Conservation (phyloP, 371 early-diverging fungal genomes). For the Mortierella sp. region DNA sequence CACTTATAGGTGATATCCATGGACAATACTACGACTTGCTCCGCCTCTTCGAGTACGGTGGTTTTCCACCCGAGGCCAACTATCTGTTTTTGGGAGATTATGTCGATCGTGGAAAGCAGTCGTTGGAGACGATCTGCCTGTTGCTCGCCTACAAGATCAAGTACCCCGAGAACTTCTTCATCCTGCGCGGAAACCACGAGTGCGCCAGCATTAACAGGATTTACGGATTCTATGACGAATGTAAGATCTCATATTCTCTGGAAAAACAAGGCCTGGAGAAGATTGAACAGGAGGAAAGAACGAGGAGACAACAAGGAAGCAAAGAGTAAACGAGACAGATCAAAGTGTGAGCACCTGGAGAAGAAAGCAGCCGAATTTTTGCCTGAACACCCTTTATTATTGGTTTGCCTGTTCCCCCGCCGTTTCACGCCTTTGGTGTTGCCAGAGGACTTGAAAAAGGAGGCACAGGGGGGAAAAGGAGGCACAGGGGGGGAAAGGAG, state of each 20-base stretch:
- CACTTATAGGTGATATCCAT: slow-evolving; percentile 79
- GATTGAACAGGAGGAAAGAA: neutral
- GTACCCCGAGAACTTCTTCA: slow-evolving; percentile 95
- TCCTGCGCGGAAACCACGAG: slow-evolving; percentile 98
- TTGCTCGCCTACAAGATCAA: slow-evolving; percentile 97
- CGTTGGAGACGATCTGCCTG: slow-evolving; percentile 94
- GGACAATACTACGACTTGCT: slow-evolving; percentile 95
- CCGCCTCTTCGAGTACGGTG: slow-evolving; percentile 89
- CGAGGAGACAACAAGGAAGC: neutral
- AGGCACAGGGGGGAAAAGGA: neutral
- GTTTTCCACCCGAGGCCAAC: slow-evolving; percentile 89
- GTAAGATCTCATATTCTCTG: slow-evolving; percentile 69
- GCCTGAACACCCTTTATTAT: neutral
- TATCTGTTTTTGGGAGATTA: slow-evolving; percentile 98
- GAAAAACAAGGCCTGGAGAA: neutral
- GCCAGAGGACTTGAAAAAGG: neutral
- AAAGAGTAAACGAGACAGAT: neutral
- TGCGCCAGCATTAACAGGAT: slow-evolving; percentile 95
- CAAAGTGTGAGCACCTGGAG: neutral
- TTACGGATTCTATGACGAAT: slow-evolving; percentile 99
- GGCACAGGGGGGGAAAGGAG: neutral
- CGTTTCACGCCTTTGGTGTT: neutral
- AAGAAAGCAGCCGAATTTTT: neutral
- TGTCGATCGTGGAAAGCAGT: slow-evolving; percentile 97
- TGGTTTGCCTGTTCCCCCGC: neutral